Conservation (phyloP, 371 early-diverging fungal genomes). For the Mortierella sp. region DNA sequence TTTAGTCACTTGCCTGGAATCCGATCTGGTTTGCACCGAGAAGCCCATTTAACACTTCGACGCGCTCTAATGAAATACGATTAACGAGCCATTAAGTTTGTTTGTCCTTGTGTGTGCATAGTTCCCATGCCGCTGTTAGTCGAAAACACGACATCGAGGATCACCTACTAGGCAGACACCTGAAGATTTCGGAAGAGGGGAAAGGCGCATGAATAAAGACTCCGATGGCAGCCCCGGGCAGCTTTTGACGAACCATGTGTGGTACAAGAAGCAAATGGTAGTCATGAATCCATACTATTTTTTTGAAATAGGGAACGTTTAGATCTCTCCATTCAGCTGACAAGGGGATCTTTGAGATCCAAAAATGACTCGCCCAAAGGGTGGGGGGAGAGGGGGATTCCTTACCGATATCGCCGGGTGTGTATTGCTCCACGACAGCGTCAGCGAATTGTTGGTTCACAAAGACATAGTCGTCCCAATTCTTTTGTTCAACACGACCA, state of each 20-base stretch:
- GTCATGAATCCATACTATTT: conserved; percentile 96
- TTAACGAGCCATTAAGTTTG: background rate
- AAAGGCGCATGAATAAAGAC: conserved; percentile 99
- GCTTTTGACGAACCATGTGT: conserved; percentile 77
- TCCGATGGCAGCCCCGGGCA: conserved; percentile 89
- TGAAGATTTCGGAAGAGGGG: conserved; percentile 93
- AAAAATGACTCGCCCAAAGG: no score
- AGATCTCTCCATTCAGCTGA: no score
- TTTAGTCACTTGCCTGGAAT: conserved; percentile 85
- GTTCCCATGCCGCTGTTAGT: no score
- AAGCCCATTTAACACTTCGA: conserved; percentile 92
- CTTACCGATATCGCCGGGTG: conserved; percentile 88
- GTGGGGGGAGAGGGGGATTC: no score
- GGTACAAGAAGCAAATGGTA: conserved; percentile 96
- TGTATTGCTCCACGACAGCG: conserved; percentile 76
- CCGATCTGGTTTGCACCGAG: conserved; percentile 94
- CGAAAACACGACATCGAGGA: background rate
- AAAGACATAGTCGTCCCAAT: conserved; percentile 88
- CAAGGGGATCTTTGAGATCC: no score
- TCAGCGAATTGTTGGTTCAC: conserved; percentile 91
- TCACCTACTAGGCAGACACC: conserved; percentile 87
- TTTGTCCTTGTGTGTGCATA: background rate
- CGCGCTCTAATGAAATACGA: conserved; percentile 68
- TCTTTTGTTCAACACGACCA: conserved; percentile 69
- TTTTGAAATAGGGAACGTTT: no score